Percentiles rank a stretch among this genome's conserved stretches.
Conservation (phyloP, 306 rosid species). For the Hylodesmum podocarpum region DNA sequence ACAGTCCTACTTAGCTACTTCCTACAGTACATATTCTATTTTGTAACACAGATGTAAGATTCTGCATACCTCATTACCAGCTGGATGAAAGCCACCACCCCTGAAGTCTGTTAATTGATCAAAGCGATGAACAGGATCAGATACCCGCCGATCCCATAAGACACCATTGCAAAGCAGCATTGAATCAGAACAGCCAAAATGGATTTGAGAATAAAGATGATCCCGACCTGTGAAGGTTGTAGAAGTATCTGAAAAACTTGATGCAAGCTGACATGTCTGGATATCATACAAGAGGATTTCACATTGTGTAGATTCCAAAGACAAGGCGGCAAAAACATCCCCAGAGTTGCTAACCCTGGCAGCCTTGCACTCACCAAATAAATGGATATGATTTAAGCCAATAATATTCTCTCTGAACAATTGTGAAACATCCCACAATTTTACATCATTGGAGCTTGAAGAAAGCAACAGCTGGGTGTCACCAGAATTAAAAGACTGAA, state of each 20-base stretch:
- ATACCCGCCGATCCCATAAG: constrained; percentile 67
- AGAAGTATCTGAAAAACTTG: constrained; percentile 52
- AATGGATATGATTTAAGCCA: constrained; percentile 30
- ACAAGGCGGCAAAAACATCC: constrained; percentile 63
- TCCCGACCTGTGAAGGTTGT: constrained; percentile 58
- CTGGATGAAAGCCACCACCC: constrained; percentile 91
- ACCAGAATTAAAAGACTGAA: constrained; percentile 57
- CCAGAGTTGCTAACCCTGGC: constrained; percentile 72
- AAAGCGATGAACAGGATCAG: constrained; percentile 67
- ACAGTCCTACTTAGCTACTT: background rate
- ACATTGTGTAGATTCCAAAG: constrained; percentile 50
- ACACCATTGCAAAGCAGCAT: constrained; percentile 88
- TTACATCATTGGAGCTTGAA: constrained; percentile 71
- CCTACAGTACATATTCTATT: background rate
- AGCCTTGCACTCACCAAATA: constrained; percentile 78
- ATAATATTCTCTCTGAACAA: constrained; percentile 40
- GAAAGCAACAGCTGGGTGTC: constrained; percentile 69
- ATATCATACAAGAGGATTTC: constrained; percentile 74
- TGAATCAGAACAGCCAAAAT: constrained; percentile 67
- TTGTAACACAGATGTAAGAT: background rate
- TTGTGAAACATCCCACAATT: constrained; percentile 70
- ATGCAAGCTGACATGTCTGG: constrained; percentile 53
- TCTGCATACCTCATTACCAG: constrained; percentile 74
- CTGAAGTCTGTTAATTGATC: constrained; percentile 81
- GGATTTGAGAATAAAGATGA: constrained; percentile 60